Base-by-base conservation (phyloP, 2,329 filamentous ascomycete genomes). In the Thielaviopsis euricoi region DNA sequence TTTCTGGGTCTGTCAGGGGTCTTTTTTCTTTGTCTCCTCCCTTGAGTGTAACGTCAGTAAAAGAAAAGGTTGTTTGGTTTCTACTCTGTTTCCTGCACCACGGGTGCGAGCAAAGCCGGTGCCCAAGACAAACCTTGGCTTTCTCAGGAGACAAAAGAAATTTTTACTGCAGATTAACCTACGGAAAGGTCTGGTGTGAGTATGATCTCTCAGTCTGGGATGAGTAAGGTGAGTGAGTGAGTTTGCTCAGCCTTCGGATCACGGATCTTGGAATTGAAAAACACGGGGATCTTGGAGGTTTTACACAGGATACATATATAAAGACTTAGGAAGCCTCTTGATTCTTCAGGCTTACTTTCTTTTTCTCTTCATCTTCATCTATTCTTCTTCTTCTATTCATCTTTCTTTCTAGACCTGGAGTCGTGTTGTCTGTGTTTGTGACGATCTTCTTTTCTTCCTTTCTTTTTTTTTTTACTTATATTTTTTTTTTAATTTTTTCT, bases 401-500 rank as follows among this genome's bases (percentile, higher is more conserved):
- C 60, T 62, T 58, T 62, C 62, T 60, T 63, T 62, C 58, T 60
- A 61, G 65, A 63, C 57, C 61, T 62, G 63, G 61, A 60, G 60
- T 64, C 65, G 63, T 62, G 64, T 63, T 65, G 65, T 64, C 63
- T 65, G 65, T 64, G 65, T 66, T 49, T 57, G 51, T 52, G 61
- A 57, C 59, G 57, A 49, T 61, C 57, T 53, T 54, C 40, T 22
- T 46, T 61, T 52, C 62, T 60, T 52, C 62, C 60, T 62, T 61
- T 60, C 57, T 63, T 62, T 61, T 64, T 62, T 59, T 61, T 61
- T 65, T 63, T 58, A 61, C 61, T 63, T n/a, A n/a, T n/a, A n/a
- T 61, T 61, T 59, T 63, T 65, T 64, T 62, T 64, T 63, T 65
- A 33, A 33, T 33, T 33, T 33, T 65, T 66, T 49, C 40, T 56